phyloP scores from a whole-genome alignment of 2,329 filamentous ascomycete genomes.

The Fusarium clavum region DNA sequence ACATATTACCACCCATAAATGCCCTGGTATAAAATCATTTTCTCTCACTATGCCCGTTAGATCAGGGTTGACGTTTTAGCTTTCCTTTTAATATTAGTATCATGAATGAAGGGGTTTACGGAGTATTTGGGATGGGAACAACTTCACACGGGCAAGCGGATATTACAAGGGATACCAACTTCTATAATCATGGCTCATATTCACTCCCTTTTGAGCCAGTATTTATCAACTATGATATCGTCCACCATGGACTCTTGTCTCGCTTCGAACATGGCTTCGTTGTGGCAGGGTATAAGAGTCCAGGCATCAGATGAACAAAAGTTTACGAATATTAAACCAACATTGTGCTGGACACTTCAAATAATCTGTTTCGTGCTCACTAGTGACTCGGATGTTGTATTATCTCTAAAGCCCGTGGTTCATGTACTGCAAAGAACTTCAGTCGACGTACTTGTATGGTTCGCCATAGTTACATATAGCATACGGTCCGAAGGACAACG shows the following conservation, averaged over 20 bases:
- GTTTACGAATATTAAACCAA: not conserved
- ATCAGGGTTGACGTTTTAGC: conserved; percentile 5
- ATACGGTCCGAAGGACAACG: not conserved
- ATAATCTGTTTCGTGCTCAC: not conserved
- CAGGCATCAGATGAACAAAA: not conserved
- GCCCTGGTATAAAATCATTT: not conserved
- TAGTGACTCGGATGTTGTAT: not conserved
- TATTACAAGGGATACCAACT: conserved; percentile 23
- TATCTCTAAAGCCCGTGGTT: not conserved
- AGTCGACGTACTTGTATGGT: not conserved
- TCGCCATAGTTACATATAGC: not conserved
- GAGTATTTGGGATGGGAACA: conserved; percentile 25
- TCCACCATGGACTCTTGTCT: not conserved
- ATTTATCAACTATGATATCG: conserved; percentile 22
- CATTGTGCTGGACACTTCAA: not conserved
- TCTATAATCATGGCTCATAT: conserved; percentile 22
- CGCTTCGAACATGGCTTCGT: not conserved
- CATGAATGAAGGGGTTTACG: conserved; percentile 21
- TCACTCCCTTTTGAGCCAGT: conserved; percentile 26
- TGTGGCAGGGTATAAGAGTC: not conserved
- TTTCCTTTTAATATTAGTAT: conserved; percentile 15
- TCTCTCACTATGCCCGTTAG: conserved; percentile 5
- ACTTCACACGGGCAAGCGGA: conserved; percentile 12
- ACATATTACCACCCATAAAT: conserved; percentile 45
- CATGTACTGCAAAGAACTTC: not conserved